Conservation (phyloP, 2,329 filamentous ascomycete species). For the Sporothrix phasma region DNA sequence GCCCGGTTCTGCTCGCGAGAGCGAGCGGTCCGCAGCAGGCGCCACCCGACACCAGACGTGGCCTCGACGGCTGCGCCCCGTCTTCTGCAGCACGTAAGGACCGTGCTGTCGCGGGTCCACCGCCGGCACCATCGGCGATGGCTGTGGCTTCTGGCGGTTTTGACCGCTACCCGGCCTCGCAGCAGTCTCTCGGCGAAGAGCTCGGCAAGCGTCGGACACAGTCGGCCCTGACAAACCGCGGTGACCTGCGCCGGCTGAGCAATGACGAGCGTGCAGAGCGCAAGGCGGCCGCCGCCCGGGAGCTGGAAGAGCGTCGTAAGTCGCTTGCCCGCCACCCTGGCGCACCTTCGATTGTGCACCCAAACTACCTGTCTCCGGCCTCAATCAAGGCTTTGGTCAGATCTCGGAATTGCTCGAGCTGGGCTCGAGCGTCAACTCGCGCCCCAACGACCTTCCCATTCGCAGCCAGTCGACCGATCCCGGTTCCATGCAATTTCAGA, state of each 20-base stretch:
- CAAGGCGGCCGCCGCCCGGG: slow-evolving; percentile 68
- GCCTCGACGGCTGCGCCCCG: slow-evolving; percentile 1
- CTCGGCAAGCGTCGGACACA: slow-evolving; percentile 29
- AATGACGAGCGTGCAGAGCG: slow-evolving; percentile 54
- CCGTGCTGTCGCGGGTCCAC: slow-evolving; percentile 24
- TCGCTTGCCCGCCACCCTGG: slow-evolving; percentile 74
- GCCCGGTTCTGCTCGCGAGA: slow-evolving; percentile 20
- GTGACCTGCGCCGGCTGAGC: slow-evolving; percentile 42
- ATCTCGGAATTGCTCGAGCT: slow-evolving; percentile 27
- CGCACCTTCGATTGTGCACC: slow-evolving; percentile 70
- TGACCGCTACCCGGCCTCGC: slow-evolving; percentile 16
- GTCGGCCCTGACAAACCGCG: slow-evolving; percentile 32
- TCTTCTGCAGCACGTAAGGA: slow-evolving; percentile 22
- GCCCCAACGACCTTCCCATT: slow-evolving; percentile 36
- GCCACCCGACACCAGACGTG: slow-evolving; percentile 11
- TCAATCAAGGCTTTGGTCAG: slow-evolving; percentile 4
- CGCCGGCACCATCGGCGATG: slow-evolving; percentile 19
- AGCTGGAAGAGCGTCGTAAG: slow-evolving; percentile 78
- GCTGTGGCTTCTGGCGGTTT: slow-evolving; percentile 18
- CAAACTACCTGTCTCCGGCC: slow-evolving; percentile 41
- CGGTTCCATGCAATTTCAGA: slow-evolving; percentile 25
- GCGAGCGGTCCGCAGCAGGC: slow-evolving; percentile 23
- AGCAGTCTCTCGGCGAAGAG: slow-evolving; percentile 18
- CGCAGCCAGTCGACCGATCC: slow-evolving; percentile 60
- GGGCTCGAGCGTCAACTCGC: slow-evolving; percentile 30